Percentiles rank a stretch among this genome's conserved stretches.
Conservation (phyloP, 352 stramenopile genomes). For the Phytopythium sindhum region DNA sequence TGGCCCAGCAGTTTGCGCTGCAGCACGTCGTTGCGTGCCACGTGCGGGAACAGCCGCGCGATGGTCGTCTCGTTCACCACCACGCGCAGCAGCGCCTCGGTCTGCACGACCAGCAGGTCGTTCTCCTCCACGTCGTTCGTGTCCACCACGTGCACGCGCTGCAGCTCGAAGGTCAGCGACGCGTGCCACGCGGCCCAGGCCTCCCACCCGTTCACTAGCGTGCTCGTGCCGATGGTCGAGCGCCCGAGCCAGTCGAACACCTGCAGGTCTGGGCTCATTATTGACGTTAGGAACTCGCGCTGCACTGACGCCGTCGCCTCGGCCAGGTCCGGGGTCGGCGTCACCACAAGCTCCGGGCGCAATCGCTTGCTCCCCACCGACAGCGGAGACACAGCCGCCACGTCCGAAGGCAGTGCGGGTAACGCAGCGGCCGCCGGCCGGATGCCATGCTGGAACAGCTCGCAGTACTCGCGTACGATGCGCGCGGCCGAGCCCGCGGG, state of each 20-base stretch:
- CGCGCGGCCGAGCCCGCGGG: slow-evolving; percentile 34
- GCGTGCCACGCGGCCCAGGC: slow-evolving; percentile 39
- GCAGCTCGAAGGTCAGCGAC: slow-evolving; percentile 30
- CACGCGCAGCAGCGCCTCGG: slow-evolving; percentile 28
- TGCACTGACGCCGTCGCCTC: slow-evolving; percentile 21
- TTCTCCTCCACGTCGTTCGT: slow-evolving; percentile 8
- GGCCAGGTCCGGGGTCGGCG: not conserved
- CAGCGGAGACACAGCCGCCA: not conserved
- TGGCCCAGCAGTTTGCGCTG: slow-evolving; percentile 25
- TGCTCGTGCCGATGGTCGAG: slow-evolving; percentile 24
- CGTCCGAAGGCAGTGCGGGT: not conserved
- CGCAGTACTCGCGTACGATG: slow-evolving; percentile 47
- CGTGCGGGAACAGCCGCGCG: slow-evolving; percentile 37
- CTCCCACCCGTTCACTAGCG: slow-evolving; percentile 35
- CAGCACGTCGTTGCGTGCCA: slow-evolving; percentile 19
- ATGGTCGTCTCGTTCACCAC: slow-evolving; percentile 36
- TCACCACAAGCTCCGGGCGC: not conserved
- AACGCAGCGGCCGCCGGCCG: slow-evolving; percentile 9
- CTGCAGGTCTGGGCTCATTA: slow-evolving; percentile 38
- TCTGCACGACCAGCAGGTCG: slow-evolving; percentile 32
- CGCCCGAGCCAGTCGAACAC: slow-evolving; percentile 43
- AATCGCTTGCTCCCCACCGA: slow-evolving; percentile 18
- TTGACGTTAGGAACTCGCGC: slow-evolving; percentile 34
- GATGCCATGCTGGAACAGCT: slow-evolving; percentile 49
- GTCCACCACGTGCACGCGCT: slow-evolving; percentile 35